A percentile compares a stretch with the other conserved stretches of the same genome.
These are phyloP conservation scores for Hanseniaspora gamundiae DNA, from an alignment of 1,139 yeast species.

Conservation along the genomic window DNA sequence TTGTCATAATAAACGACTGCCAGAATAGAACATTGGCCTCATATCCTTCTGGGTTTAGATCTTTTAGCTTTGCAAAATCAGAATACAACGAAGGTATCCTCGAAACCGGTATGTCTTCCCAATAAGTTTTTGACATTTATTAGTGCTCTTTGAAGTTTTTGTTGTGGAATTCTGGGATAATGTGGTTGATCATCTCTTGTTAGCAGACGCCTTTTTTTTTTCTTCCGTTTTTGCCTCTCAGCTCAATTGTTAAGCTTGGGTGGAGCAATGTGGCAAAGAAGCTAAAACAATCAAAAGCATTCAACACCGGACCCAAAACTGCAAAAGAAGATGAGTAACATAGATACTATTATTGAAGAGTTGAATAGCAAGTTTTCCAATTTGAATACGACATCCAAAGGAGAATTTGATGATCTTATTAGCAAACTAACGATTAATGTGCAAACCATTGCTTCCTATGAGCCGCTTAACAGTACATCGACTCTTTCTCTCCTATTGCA, in stretches of 20 bases:
- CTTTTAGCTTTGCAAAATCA: slow-evolving; percentile 39
- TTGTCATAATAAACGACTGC: slow-evolving; percentile 28
- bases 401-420: background rate
- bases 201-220: background rate
- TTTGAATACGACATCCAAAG: background rate
- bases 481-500: slow-evolving; percentile 9
- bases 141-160: background rate
- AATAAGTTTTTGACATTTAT: slow-evolving; percentile 4
- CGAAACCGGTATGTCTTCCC: slow-evolving; percentile 23
- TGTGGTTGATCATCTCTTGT: background rate
- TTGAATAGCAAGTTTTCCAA: background rate
- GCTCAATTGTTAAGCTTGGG: too few relatives aligned
- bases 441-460: background rate
- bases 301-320: too few relatives aligned
- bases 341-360: background rate
- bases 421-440: background rate
- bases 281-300: too few relatives aligned
- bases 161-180: background rate
- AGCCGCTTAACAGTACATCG: background rate
- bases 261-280: too few relatives aligned
- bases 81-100: slow-evolving; percentile 51
- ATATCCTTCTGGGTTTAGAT: slow-evolving; percentile 54
- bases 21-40: slow-evolving; percentile 56
- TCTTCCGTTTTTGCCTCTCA: background rate
- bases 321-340: background rate